Percentiles rank a stretch among this genome's conserved stretches.
Conservation (phyloP, 1,284 basidiomycete species). For the Agroathelia rolfsii region DNA sequence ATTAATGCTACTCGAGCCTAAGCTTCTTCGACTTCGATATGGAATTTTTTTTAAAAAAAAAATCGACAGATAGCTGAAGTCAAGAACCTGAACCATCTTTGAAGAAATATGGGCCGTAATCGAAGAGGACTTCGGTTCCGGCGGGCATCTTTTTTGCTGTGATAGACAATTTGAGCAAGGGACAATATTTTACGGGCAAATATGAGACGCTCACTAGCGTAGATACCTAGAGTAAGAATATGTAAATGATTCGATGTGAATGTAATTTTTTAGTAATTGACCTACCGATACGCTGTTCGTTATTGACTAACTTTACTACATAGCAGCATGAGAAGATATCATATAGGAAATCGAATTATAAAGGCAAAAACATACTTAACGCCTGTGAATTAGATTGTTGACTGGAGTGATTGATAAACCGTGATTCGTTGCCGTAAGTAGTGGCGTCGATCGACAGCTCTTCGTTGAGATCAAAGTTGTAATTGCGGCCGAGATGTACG, state of each 20-base stretch:
- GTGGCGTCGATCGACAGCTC: constrained; percentile 37
- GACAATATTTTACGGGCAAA: constrained; percentile 1
- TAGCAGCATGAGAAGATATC: not conserved
- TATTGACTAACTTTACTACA: constrained; percentile 45
- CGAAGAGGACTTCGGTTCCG: constrained; percentile 37
- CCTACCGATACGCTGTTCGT: constrained; percentile 50
- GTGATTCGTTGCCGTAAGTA: constrained; percentile 41
- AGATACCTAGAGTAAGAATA: too few relatives aligned
- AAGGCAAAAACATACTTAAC: constrained; percentile 17
- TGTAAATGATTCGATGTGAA: too few relatives aligned
- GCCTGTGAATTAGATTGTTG: constrained; percentile 33
- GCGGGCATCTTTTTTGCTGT: constrained; percentile 25
- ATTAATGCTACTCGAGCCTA: too few relatives aligned
- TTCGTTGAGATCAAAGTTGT: constrained; percentile 42
- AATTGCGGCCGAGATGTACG: constrained; percentile 36
- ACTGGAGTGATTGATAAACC: constrained; percentile 48
- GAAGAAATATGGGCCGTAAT: constrained; percentile 43
- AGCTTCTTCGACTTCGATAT: too few relatives aligned
- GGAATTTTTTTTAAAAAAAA: too few relatives aligned
- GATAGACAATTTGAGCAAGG: not conserved
- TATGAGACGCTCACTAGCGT: constrained; percentile 30
- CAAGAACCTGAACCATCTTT: too few relatives aligned
- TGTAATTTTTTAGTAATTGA: too few relatives aligned
- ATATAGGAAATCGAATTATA: constrained; percentile 7
- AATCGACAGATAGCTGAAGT: too few relatives aligned